Conservation (phyloP, 768 basidiomycete genomes). For the Tulasnella sp. region DNA sequence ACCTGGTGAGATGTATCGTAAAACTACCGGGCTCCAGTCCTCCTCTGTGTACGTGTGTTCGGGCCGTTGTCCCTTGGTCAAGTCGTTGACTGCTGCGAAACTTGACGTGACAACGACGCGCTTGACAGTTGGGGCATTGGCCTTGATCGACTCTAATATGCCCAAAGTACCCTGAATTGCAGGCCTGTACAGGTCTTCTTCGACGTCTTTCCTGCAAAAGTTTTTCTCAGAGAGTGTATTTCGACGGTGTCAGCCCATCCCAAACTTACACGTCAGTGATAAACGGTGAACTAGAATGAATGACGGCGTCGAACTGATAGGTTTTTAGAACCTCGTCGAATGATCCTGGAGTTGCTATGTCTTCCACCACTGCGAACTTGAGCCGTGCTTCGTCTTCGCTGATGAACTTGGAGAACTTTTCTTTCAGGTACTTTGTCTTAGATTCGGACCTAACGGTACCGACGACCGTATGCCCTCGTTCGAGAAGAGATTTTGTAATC, state of each 20-base stretch:
- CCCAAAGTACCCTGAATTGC: conserved; percentile 31
- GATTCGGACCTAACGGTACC: conserved; percentile 12
- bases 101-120: conserved; percentile 34
- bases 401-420: neutral
- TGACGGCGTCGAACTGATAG: conserved; percentile 18
- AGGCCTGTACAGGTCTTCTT: conserved; percentile 30
- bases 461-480: conserved; percentile 34
- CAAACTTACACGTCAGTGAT: neutral
- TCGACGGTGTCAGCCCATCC: neutral
- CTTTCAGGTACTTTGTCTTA: neutral
- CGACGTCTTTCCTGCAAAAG: conserved; percentile 3
- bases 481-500: conserved; percentile 54
- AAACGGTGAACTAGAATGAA: conserved; percentile 21
- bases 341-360: conserved; percentile 12
- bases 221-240: neutral
- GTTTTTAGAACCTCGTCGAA: conserved; percentile 13
- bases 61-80: neutral
- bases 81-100: conserved; percentile 31
- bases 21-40: conserved; percentile 28
- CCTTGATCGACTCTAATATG: conserved; percentile 28
- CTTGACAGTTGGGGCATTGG: conserved; percentile 30
- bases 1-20: neutral
- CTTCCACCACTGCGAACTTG: conserved; percentile 13
- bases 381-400: neutral
- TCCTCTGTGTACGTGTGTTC: conserved; percentile 30